A percentile compares a stretch with the other conserved stretches of the same genome.
phyloP scores from a whole-genome alignment of 371 early-diverging fungal species.

The Vairimorpha necatrix region DNA sequence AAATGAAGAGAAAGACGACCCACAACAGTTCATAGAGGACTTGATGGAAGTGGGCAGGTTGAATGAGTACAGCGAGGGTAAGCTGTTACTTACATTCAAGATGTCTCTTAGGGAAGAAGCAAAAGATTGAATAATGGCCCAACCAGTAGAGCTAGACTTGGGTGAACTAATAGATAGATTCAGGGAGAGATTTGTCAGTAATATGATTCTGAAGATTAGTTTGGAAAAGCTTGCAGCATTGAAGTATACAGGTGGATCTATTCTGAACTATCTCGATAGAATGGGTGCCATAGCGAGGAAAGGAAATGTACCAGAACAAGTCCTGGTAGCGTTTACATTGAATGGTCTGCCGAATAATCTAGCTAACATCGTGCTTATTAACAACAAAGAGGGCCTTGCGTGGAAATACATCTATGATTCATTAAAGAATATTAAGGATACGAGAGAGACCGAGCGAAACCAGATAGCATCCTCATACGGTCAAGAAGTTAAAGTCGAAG shows the following conservation, averaged over 20 bases:
- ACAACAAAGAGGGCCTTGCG: background rate
- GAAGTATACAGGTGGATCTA: background rate
- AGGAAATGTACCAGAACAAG: conserved; percentile 8
- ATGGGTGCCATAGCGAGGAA: background rate
- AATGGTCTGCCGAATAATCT: background rate
- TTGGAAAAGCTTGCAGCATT: conserved; percentile 7
- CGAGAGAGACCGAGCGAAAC: background rate
- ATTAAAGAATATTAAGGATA: background rate
- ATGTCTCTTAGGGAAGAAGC: background rate
- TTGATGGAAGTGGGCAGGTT: background rate
- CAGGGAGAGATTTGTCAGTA: conserved; percentile 3
- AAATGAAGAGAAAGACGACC: conserved; percentile 8
- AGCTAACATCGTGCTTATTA: conserved; percentile 4
- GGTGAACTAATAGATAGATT: background rate
- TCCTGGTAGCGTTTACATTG: background rate
- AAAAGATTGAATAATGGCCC: background rate
- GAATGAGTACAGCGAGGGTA: conserved; percentile 17
- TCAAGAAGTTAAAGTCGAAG: background rate
- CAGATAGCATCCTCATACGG: background rate
- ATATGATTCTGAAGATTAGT: background rate
- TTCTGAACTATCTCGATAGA: background rate
- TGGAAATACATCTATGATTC: background rate
- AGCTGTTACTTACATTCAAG: conserved; percentile 4
- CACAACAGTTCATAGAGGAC: background rate
- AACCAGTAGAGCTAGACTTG: background rate